Percentiles rank a stretch among this genome's conserved stretches.
phyloP scores from a whole-genome alignment of 2,329 filamentous ascomycete species.

The Rachicladosporium sp. region DNA sequence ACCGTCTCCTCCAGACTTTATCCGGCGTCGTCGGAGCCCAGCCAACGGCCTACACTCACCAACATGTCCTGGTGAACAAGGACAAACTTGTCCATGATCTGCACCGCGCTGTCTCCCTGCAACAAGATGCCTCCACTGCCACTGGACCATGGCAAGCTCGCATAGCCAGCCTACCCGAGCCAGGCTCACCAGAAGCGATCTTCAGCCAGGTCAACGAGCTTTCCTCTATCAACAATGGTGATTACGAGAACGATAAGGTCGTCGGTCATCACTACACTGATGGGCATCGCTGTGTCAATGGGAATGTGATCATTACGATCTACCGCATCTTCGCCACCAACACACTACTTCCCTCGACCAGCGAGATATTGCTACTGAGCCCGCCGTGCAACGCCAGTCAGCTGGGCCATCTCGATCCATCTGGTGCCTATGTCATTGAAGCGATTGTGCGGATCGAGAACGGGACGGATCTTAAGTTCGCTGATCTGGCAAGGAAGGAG shows the following conservation, averaged over 20 bases:
- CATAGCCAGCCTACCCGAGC: no score
- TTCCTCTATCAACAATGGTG: no score
- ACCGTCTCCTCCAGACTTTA: conserved; percentile 49
- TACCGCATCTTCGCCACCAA: conserved; percentile 37
- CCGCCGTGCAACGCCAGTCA: conserved; percentile 29
- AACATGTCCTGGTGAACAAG: conserved; percentile 14
- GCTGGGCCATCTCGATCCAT: conserved; percentile 42
- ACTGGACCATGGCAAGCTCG: no score
- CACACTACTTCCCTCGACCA: not conserved
- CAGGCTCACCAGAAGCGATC: no score
- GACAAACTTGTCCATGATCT: no score
- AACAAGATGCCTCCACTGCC: no score
- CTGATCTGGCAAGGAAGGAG: conserved; percentile 43
- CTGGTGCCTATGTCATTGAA: conserved; percentile 46
- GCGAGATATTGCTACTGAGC: conserved; percentile 18
- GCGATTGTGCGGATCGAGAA: conserved; percentile 46
- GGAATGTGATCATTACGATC: conserved; percentile 45
- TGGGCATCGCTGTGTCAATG: conserved; percentile 45
- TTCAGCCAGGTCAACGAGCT: no score
- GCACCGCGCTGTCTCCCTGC: no score
- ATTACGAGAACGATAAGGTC: conserved; percentile 2
- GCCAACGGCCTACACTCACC: conserved; percentile 34
- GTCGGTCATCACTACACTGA: conserved; percentile 42
- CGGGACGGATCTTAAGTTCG: conserved; percentile 39
- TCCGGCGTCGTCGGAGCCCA: conserved; percentile 51